phyloP scores from a whole-genome alignment of 768 basidiomycete genomes.

The Mycena capillaripes region DNA sequence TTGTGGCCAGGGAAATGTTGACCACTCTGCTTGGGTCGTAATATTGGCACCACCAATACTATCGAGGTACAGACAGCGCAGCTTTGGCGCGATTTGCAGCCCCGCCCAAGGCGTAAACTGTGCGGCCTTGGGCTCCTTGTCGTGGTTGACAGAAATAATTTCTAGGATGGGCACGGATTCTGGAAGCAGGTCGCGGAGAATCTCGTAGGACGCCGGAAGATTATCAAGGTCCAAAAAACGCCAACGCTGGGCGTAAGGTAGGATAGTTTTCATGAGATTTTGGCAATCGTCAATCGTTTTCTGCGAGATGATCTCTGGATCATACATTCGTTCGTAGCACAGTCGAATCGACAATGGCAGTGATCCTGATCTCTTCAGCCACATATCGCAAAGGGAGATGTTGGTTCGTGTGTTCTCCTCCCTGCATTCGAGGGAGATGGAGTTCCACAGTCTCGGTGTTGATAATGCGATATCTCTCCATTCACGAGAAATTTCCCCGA shows the following conservation, averaged over 20 bases:
- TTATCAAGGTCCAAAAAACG: not conserved
- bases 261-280: not conserved
- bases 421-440: not conserved
- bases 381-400: not conserved
- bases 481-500: not conserved
- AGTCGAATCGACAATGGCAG: not conserved
- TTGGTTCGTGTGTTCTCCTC: not conserved
- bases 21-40: no score
- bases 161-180: not conserved
- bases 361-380: slow-evolving; percentile 2
- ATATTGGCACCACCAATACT: not conserved
- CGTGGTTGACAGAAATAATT: not conserved
- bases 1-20: slow-evolving; percentile 5
- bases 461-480: slow-evolving; percentile 5
- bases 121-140: not conserved
- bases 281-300: not conserved
- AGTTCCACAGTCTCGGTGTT: not conserved
- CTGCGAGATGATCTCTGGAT: not conserved
- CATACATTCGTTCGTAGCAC: not conserved
- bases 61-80: not conserved
- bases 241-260: slow-evolving; percentile 8
- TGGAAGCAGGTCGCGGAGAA: not conserved
- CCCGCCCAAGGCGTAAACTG: not conserved
- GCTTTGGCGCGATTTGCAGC: not conserved
- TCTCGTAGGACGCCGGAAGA: not conserved